These are phyloP conservation scores for Inga oerstediana DNA, from an alignment of 306 rosid species.

Conservation along the genomic window DNA sequence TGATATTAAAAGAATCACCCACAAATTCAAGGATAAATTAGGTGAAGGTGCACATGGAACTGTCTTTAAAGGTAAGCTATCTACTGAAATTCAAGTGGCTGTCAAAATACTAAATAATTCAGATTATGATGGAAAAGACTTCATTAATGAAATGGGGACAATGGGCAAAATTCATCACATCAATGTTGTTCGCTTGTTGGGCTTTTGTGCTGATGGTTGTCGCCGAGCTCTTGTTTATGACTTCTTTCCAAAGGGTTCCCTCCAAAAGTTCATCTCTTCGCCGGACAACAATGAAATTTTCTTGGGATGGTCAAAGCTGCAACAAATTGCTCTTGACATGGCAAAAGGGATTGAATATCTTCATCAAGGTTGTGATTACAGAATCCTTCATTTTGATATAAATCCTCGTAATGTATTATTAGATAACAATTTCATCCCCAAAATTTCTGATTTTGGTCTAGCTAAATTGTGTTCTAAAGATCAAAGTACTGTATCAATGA, in stretches of 20 bases:
- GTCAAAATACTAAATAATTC: slow-evolving; percentile 37
- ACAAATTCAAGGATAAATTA: too few species aligned
- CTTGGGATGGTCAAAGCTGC: background rate
- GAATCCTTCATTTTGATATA: background rate
- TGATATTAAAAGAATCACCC: too few species aligned
- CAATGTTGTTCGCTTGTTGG: background rate
- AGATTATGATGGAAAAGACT: slow-evolving; percentile 39
- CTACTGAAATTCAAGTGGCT: too few species aligned
- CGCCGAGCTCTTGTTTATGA: slow-evolving; percentile 21
- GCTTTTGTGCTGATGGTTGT: slow-evolving; percentile 35
- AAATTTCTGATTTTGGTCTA: background rate
- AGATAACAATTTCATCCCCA: background rate
- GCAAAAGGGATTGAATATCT: background rate
- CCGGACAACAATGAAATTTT: background rate
- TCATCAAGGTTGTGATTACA: background rate
- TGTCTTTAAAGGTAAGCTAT: too few species aligned
- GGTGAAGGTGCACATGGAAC: too few species aligned
- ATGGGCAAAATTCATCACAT: background rate
- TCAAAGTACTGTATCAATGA: background rate
- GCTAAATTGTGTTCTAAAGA: background rate
- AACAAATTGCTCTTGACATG: background rate
- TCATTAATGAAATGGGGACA: slow-evolving; percentile 29
- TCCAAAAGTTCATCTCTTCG: background rate
- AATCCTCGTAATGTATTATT: background rate
- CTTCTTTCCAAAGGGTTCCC: background rate